Evolutionary conservation across 495 filamentous ascomycete genomes (phyloP).

Genomic region (Extremus antarcticus): DNA sequence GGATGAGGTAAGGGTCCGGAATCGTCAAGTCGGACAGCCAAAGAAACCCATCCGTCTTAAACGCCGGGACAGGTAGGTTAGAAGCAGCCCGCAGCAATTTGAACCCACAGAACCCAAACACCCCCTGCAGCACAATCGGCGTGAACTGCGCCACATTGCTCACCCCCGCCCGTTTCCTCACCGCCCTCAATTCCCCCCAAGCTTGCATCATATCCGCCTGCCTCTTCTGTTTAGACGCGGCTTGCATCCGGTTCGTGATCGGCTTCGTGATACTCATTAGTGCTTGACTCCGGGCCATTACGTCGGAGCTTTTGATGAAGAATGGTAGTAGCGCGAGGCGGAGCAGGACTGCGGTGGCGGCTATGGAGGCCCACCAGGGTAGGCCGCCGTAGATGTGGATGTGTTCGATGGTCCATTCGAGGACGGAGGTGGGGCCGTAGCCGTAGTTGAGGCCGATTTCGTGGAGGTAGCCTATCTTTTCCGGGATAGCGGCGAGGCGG

Average conservation of each 20-base stretch:
- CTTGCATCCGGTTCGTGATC: slow-evolving; percentile 42
- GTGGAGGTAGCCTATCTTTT: slow-evolving; percentile 72
- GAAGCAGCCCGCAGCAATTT: slow-evolving; percentile 65
- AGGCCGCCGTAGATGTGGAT: slow-evolving; percentile 60
- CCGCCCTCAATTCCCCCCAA: slow-evolving; percentile 35
- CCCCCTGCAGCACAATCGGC: slow-evolving; percentile 51
- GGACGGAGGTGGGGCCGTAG: slow-evolving; percentile 56
- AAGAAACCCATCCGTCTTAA: slow-evolving; percentile 53
- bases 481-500: slow-evolving; percentile 39
- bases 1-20: slow-evolving; percentile 60
- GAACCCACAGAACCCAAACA: slow-evolving; percentile 70
- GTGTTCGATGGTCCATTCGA: slow-evolving; percentile 70
- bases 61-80: slow-evolving; percentile 62
- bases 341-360: slow-evolving; percentile 49
- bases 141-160: slow-evolving; percentile 41
- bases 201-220: slow-evolving; percentile 30
- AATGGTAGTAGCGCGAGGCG: slow-evolving; percentile 56
- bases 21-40: slow-evolving; percentile 79
- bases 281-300: slow-evolving; percentile 39
- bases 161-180: slow-evolving; percentile 46
- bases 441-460: slow-evolving; percentile 76
- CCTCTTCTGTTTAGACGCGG: slow-evolving; percentile 31
- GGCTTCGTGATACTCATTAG: slow-evolving; percentile 39
- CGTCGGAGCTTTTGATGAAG: slow-evolving; percentile 49
- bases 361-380: slow-evolving; percentile 74